Conservation (phyloP, 179 eudicot species). For the Gypsophila paniculata region DNA sequence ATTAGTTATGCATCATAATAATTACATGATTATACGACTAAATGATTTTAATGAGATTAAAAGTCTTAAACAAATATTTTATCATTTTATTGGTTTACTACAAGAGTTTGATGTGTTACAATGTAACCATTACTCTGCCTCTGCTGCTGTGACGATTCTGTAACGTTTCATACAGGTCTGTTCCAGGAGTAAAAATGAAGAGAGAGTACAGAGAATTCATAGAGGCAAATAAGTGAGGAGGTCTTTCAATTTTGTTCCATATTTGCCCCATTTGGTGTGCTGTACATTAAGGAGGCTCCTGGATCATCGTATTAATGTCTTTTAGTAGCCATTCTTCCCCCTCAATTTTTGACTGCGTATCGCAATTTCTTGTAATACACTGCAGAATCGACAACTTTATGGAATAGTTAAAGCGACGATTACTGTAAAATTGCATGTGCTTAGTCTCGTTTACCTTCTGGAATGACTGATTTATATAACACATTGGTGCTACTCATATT, state of each 20-base stretch:
- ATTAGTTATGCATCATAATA: too few relatives aligned
- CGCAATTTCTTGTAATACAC: constrained; percentile 20
- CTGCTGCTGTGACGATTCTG: constrained; percentile 10
- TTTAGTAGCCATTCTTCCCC: constrained; percentile 23
- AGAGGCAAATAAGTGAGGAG: constrained; percentile 69
- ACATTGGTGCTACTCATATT: background rate
- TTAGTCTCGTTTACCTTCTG: background rate
- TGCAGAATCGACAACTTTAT: constrained; percentile 13
- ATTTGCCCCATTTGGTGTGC: constrained; percentile 18
- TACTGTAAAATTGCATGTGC: constrained; percentile 3
- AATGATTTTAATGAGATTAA: background rate
- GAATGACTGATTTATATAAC: background rate
- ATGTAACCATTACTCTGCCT: background rate
- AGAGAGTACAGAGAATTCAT: constrained; percentile 94
- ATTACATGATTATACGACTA: background rate
- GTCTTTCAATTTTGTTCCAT: constrained; percentile 40
- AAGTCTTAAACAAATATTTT: too few relatives aligned
- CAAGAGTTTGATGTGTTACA: too few relatives aligned
- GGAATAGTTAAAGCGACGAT: constrained; percentile 9
- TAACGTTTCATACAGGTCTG: constrained; percentile 55
- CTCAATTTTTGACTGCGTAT: constrained; percentile 24
- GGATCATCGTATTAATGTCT: constrained; percentile 17
- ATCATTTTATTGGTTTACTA: too few relatives aligned
- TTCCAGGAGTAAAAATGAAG: constrained; percentile 98
- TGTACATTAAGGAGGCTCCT: constrained; percentile 19